Evolutionary conservation across 495 filamentous ascomycete genomes (phyloP), one percentile per base, ranked within the genome.

Genomic region (Penicillium alfredii): DNA sequence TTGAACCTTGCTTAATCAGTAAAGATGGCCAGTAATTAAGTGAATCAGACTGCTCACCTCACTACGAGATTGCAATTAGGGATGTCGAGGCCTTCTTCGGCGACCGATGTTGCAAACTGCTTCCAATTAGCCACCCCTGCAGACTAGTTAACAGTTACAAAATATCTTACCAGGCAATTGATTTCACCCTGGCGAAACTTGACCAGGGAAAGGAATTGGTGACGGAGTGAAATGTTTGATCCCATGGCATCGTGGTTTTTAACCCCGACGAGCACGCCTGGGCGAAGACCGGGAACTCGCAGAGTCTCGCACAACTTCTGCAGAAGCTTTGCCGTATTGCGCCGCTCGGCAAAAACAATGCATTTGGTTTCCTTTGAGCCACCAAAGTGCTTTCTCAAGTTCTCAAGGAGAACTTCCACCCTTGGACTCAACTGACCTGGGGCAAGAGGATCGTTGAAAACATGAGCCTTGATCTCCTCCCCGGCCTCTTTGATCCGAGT

Each of bases 81-180:
- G 28, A 97, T 89, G 61, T 98, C 92, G 20, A 98, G 76, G 4
- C 92, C 92, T 60, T 98, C 92, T 57, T 98, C 92, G 2, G 84
- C 92, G 3, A 96, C 84, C 1, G 86, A 88, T 3, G 92, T 96
- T 22, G 88, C 82, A 56, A 96, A 82, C 58, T 70, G 29, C 16
- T 27, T 25, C 19, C 11, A 1, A 16, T 61, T 33, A 59, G 44
- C 13, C 15, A 26, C 6, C 9, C 6, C 8, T 27, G 4, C 23
- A 9, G 5, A 25, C 23, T n/a, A n/a, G n/a, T n/a, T n/a, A n/a
- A n/a, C n/a, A n/a, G n/a, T n/a, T n/a, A n/a, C n/a, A n/a, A n/a
- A n/a, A n/a, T n/a, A n/a, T n/a, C 53, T 47, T 56, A 70, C 66
- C 33, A 98, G 66, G 49, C 90, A 96, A 52, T 97, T 97, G 9